Evolutionary conservation across 140 eudicot genomes (phyloP), one percentile per base, ranked within the genome.

Genomic region (Cichorium intybus): DNA sequence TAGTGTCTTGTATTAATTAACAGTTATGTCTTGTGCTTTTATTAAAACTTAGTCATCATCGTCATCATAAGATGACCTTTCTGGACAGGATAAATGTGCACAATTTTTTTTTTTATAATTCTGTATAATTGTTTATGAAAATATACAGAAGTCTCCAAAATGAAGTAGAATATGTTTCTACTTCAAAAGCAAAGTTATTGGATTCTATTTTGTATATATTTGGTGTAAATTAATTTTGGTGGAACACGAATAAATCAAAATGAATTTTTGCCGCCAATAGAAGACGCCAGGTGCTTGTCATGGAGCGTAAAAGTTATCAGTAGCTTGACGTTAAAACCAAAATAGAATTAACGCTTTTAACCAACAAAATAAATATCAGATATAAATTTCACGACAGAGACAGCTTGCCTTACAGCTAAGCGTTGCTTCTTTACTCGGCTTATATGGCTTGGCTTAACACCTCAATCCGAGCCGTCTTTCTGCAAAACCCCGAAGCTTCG

Each of bases 361-460:
- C 34, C 7, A 17, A 66, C 24, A 58, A 10, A 60, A 31, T n/a
- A 53, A 37, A 52, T 37, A 62, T 8, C 4, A 3, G 58, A 28
- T n/a, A 48, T 57, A 59, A 26, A 60, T 27, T 26, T 49, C 1
- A 39, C 41, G 81, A 84, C 74, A 69, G 24, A 18, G 77, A 83
- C 86, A 73, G 71, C 33, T 63, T 69, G 73, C 76, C 83, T 77
- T 66, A 74, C 85, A 47, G 71, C 64, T 59, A 59, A 51, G 10
- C 61, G 6, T 64, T 55, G 60, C 34, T n/a, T 56, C 24, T 24
- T 51, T 26, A 10, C 35, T 67, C 70, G 45, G 62, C 60, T 70
- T 31, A 23, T 9, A 31, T 58, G 62, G 64, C 79, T 71, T 57
- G 74, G 82, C 73, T 61, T 58, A 23, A 52, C 18, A 49, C 48